A percentile compares a stretch with the other conserved stretches of the same genome.
Conservation (phyloP, 2,329 filamentous ascomycete genomes). For the Paraphoma sp. region DNA sequence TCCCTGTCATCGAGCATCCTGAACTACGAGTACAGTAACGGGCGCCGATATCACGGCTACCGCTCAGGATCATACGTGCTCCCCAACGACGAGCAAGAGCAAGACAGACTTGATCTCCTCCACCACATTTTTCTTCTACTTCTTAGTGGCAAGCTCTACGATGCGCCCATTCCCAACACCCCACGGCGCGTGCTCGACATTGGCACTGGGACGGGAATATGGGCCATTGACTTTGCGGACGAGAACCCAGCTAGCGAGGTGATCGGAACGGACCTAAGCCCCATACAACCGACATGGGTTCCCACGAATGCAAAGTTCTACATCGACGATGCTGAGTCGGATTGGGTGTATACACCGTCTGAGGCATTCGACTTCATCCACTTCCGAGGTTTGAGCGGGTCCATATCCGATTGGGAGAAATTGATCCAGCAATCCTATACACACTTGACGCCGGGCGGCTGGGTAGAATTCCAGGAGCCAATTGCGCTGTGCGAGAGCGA, state of each 20-base stretch:
- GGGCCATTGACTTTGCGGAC: conserved; percentile 50
- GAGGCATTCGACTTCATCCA: conserved; percentile 49
- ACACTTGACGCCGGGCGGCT: conserved; percentile 40
- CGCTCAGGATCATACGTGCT: conserved; percentile 44
- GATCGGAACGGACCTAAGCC: conserved; percentile 45
- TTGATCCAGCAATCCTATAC: conserved; percentile 33
- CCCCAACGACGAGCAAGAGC: conserved; percentile 49
- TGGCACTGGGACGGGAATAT: conserved; percentile 51
- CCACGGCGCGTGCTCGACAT: conserved; percentile 43
- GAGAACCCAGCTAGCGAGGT: conserved; percentile 43
- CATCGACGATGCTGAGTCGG: conserved; percentile 50
- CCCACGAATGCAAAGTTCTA: conserved; percentile 51
- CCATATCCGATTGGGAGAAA: conserved; percentile 43
- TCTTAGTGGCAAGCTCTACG: conserved; percentile 45
- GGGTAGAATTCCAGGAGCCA: conserved; percentile 47
- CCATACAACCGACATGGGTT: conserved; percentile 49
- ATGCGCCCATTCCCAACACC: conserved; percentile 33
- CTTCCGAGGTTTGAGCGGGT: conserved; percentile 36
- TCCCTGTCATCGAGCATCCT: conserved; percentile 46
- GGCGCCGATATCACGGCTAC: conserved; percentile 48
- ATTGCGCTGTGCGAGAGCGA: conserved; percentile 40
- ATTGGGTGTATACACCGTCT: conserved; percentile 43
- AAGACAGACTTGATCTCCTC: conserved; percentile 47
- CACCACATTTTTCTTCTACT: conserved; percentile 48
- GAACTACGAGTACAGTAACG: conserved; percentile 48